phyloP scores from a whole-genome alignment of 257 asterid genomes.

The Galeopsis tetrahit region DNA sequence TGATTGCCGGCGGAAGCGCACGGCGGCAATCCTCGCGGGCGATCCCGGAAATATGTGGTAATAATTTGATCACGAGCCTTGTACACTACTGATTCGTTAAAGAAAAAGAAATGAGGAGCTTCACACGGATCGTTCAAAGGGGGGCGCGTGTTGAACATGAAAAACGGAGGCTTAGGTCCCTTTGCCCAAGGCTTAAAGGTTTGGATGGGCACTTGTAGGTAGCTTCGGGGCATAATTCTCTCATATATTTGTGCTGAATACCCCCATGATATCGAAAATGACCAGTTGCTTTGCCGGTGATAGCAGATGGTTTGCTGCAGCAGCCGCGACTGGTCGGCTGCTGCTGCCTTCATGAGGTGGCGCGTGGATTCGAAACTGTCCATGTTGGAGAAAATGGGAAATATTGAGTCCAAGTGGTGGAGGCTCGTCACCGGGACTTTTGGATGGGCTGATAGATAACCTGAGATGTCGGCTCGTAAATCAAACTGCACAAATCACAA shows the following conservation, averaged over 20 bases:
- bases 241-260: slow-evolving; percentile 62
- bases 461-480: slow-evolving; percentile 57
- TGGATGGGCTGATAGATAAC: slow-evolving; percentile 59
- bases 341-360: slow-evolving; percentile 67
- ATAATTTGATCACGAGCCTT: slow-evolving; percentile 22
- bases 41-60: slow-evolving; percentile 39
- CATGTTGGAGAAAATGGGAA: slow-evolving; percentile 60
- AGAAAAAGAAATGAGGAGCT: slow-evolving; percentile 55
- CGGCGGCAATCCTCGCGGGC: slow-evolving; percentile 33
- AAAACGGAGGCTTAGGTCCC: slow-evolving; percentile 41
- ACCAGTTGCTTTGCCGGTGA: slow-evolving; percentile 47
- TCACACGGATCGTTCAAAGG: slow-evolving; percentile 44
- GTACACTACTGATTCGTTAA: slow-evolving; percentile 34
- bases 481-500: slow-evolving; percentile 42
- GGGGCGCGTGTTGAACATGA: slow-evolving; percentile 58
- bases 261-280: slow-evolving; percentile 59
- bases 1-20: slow-evolving; percentile 45
- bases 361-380: slow-evolving; percentile 48
- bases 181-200: slow-evolving; percentile 49
- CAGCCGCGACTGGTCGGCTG: slow-evolving; percentile 55
- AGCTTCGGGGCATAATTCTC: slow-evolving; percentile 49
- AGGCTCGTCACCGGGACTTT: slow-evolving; percentile 53
- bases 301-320: slow-evolving; percentile 64
- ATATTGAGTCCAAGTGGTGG: slow-evolving; percentile 57
- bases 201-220: slow-evolving; percentile 50